These are phyloP conservation scores for Coemansia sp. DNA, from an alignment of 192 early-diverging fungal species.

Conservation along the genomic window DNA sequence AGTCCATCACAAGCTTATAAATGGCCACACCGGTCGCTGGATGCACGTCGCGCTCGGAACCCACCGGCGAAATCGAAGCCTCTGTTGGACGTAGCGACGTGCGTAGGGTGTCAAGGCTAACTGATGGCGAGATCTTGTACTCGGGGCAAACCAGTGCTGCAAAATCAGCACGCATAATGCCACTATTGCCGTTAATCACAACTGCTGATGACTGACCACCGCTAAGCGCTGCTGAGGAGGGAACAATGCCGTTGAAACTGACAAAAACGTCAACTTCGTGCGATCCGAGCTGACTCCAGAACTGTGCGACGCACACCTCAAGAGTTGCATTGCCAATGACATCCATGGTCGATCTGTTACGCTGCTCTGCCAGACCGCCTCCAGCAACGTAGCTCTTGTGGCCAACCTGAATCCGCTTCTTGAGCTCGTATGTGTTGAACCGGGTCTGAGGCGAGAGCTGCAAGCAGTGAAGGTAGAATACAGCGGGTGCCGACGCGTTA, in stretches of 20 bases:
- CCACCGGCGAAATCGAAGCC: conserved; percentile 60
- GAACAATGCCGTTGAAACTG: conserved; percentile 76
- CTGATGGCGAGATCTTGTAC: conserved; percentile 58
- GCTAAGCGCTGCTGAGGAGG: conserved; percentile 35
- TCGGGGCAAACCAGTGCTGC: conserved; percentile 68
- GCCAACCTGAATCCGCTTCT: conserved; percentile 57
- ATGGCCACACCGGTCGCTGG: conserved; percentile 65
- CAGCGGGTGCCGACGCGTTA: conserved; percentile 53
- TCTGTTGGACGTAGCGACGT: conserved; percentile 66
- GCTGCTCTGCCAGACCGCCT: conserved; percentile 57
- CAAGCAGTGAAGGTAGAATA: conserved; percentile 66
- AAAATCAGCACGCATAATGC: conserved; percentile 72
- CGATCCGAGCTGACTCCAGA: conserved; percentile 77
- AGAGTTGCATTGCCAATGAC: conserved; percentile 70
- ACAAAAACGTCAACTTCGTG: conserved; percentile 68
- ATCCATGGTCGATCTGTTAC: conserved; percentile 53
- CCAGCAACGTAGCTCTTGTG: conserved; percentile 62
- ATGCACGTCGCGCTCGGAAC: conserved; percentile 66
- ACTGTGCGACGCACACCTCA: conserved; percentile 84
- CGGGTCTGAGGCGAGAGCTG: conserved; percentile 75
- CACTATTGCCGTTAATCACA: conserved; percentile 42
- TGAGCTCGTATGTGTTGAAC: conserved; percentile 59
- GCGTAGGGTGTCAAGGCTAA: conserved; percentile 60
- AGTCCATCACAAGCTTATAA: conserved; percentile 74
- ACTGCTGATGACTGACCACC: conserved; percentile 7